A percentile compares a stretch with the other conserved stretches of the same genome.
phyloP scores from a whole-genome alignment of 2,329 filamentous ascomycete genomes.

The Aschersonia sp. region DNA sequence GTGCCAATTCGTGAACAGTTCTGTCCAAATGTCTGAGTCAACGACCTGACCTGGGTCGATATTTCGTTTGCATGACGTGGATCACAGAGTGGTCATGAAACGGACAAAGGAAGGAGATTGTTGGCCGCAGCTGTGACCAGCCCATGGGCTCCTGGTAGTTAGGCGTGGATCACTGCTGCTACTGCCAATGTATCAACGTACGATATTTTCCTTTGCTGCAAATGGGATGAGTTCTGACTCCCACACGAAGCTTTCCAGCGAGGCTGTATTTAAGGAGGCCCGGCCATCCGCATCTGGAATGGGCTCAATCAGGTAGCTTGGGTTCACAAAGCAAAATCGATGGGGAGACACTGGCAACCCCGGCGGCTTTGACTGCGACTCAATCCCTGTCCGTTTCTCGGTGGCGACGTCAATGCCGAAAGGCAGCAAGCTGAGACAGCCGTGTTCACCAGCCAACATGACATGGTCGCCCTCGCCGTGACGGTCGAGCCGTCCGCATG shows the following conservation, averaged over 20 bases:
- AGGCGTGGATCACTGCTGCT: too few relatives aligned
- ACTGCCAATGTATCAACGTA: too few relatives aligned
- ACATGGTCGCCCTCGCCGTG: too few relatives aligned
- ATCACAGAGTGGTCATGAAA: too few relatives aligned
- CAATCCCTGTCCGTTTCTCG: neutral
- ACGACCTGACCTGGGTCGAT: too few relatives aligned
- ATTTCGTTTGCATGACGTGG: too few relatives aligned
- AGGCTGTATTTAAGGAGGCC: constrained; percentile 4
- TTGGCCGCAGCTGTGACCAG: too few relatives aligned
- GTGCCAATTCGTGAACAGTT: too few relatives aligned
- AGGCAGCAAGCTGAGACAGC: neutral
- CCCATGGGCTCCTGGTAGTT: too few relatives aligned
- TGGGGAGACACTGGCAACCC: neutral
- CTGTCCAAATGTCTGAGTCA: too few relatives aligned
- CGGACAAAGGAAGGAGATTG: too few relatives aligned
- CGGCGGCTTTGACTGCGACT: neutral
- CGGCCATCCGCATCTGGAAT: constrained; percentile 8
- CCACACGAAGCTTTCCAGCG: neutral
- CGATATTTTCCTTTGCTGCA: neutral
- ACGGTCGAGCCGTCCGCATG: neutral
- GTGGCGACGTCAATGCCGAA: neutral
- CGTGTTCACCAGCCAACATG: too few relatives aligned
- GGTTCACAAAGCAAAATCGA: neutral
- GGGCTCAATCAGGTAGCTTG: neutral
- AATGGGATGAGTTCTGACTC: neutral